Percentiles rank a stretch among this genome's conserved stretches.
Conservation (phyloP, 2,329 filamentous ascomycete genomes). For the Paramyrothecium sp. region DNA sequence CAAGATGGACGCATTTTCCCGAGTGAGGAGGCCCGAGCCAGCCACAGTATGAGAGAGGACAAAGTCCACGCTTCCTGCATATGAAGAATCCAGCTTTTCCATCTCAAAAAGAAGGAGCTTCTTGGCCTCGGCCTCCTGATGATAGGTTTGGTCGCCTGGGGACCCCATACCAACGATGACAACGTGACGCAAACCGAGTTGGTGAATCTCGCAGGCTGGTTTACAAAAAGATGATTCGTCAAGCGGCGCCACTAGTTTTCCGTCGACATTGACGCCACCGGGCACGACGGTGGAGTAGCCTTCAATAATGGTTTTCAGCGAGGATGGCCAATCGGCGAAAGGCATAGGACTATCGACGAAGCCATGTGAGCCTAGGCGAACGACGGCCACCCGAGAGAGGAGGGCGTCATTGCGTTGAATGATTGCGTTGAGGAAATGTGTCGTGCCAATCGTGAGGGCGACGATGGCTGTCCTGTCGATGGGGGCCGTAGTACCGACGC, state of each 20-base stretch:
- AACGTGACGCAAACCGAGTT: conserved; percentile 43
- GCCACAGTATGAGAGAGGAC: conserved; percentile 52
- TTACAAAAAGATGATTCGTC: conserved; percentile 37
- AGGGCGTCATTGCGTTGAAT: conserved; percentile 49
- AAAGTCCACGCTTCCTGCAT: conserved; percentile 39
- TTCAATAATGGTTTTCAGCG: conserved; percentile 45
- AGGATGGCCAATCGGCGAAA: conserved; percentile 50
- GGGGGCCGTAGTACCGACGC: neutral
- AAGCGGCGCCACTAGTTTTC: conserved; percentile 42
- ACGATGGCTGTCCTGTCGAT: conserved; percentile 23
- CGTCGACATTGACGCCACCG: conserved; percentile 53
- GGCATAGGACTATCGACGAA: conserved; percentile 49
- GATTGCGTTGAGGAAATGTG: conserved; percentile 59
- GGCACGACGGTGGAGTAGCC: conserved; percentile 43
- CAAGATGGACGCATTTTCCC: conserved; percentile 64
- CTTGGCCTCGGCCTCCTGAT: conserved; percentile 47
- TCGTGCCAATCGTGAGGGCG: conserved; percentile 53
- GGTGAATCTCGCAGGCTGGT: conserved; percentile 36
- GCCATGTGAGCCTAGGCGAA: conserved; percentile 43
- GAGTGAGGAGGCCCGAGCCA: conserved; percentile 55
- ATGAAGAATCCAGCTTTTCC: conserved; percentile 16
- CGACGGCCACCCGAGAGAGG: conserved; percentile 49
- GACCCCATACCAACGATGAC: conserved; percentile 51
- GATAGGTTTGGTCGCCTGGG: conserved; percentile 47
- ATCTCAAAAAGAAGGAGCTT: conserved; percentile 30